Evolutionary conservation across 1,139 yeast species (phyloP).

Genomic region (Lizanozyma gosingica): DNA sequence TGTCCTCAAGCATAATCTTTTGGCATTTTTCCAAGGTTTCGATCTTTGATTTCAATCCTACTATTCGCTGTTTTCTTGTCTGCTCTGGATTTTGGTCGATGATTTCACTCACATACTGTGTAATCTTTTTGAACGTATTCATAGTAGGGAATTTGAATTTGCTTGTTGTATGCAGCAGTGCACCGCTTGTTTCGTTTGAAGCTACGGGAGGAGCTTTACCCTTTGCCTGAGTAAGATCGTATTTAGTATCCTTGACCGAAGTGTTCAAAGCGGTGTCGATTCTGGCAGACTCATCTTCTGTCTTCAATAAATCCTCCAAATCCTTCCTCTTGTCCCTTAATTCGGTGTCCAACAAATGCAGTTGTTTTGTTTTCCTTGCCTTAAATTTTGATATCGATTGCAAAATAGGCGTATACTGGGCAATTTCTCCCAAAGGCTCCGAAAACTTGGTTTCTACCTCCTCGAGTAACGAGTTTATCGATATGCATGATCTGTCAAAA

Average conservation of each 20-base stretch:
- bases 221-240: slow-evolving; percentile 18
- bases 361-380: slow-evolving; percentile 60
- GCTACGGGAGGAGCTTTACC: slow-evolving; percentile 7
- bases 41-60: slow-evolving; percentile 44
- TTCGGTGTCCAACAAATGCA: slow-evolving; percentile 47
- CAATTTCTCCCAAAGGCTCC: slow-evolving; percentile 80
- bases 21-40: slow-evolving; percentile 49
- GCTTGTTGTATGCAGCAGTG: slow-evolving; percentile 17
- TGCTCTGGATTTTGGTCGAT: slow-evolving; percentile 66
- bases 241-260: slow-evolving; percentile 23
- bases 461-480: slow-evolving; percentile 60
- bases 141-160: slow-evolving; percentile 38
- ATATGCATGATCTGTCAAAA: slow-evolving; percentile 61
- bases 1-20: slow-evolving; percentile 47
- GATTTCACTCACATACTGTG: slow-evolving; percentile 58
- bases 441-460: slow-evolving; percentile 64
- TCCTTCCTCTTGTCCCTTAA: slow-evolving; percentile 38
- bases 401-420: slow-evolving; percentile 63
- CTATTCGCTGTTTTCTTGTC: slow-evolving; percentile 49
- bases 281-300: slow-evolving; percentile 31
- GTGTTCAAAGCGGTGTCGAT: slow-evolving; percentile 25
- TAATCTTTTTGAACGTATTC: slow-evolving; percentile 42
- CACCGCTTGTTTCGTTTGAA: neutral
- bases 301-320: slow-evolving; percentile 29
- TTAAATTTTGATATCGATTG: slow-evolving; percentile 64